Conservation (phyloP, 2,329 filamentous ascomycete species). For the Celoporthe dispersa region DNA sequence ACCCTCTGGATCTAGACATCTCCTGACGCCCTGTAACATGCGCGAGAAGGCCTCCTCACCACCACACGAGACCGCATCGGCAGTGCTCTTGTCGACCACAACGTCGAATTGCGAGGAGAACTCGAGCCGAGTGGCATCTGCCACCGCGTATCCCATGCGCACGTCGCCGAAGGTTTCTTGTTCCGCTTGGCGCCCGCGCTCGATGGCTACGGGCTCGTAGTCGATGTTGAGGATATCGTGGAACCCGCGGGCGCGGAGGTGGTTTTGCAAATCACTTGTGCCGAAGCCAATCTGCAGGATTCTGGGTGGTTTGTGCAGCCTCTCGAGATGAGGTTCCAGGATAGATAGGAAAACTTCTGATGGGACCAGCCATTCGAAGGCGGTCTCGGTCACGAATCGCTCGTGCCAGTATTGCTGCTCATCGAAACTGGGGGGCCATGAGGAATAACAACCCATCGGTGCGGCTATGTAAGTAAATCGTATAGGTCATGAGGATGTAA, state of each 20-base stretch:
- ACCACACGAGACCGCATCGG: constrained; percentile 53
- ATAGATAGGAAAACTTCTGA: constrained; percentile 48
- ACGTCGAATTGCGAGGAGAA: constrained; percentile 43
- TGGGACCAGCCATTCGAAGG: constrained; percentile 53
- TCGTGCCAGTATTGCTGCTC: constrained; percentile 55
- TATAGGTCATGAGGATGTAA: not conserved
- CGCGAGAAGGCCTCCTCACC: constrained; percentile 42
- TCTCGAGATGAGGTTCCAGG: constrained; percentile 44
- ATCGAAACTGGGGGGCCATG: constrained; percentile 47
- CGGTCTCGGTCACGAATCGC: constrained; percentile 49
- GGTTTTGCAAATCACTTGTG: constrained; percentile 55
- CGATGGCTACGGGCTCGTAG: constrained; percentile 53
- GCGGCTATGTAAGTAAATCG: not conserved
- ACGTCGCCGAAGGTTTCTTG: constrained; percentile 48
- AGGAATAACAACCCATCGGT: constrained; percentile 16
- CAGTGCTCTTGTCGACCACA: constrained; percentile 55
- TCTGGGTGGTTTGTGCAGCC: constrained; percentile 34
- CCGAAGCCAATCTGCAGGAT: constrained; percentile 55
- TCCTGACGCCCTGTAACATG: constrained; percentile 45
- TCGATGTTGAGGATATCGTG: constrained; percentile 53
- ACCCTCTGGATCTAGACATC: constrained; percentile 42
- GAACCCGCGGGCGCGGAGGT: constrained; percentile 49
- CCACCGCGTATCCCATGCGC: constrained; percentile 47
- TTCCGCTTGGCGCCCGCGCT: constrained; percentile 48
- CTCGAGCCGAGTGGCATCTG: constrained; percentile 48